Base-by-base conservation (phyloP, 306 rosid genomes). In the Medicago ruthenica region DNA sequence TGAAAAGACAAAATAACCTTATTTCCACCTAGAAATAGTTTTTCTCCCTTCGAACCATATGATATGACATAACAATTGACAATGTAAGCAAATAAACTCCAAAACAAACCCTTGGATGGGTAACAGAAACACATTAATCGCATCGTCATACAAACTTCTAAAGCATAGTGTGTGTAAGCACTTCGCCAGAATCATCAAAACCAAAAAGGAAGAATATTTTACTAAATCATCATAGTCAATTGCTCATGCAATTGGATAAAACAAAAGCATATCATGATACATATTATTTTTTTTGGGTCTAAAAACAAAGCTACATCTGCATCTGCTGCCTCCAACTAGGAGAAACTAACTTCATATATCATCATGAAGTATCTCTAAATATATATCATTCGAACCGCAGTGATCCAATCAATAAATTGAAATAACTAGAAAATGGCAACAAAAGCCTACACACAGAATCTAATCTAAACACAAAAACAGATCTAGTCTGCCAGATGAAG, bases 391-490 rank as follows among this genome's bases (percentile, higher is more conserved):
- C 40, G 42, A 16, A 42, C 31, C 17, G 5, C 59, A 14, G 34
- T 6, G 37, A 34, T 27, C 31, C 1, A 27, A 27, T 27, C 47
- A 81, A 78, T 81, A 78, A 62, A 81, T 61, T 9, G 3, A 37
- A 71, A 71, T 45, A 20, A 48, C 14, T 44, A 68, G 22, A 67
- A n/a, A 69, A 69, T 74, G 18, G 66, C 16, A 37, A 77, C 42
- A 36, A 67, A 72, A 44, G 39, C 70, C 79, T 82, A 78, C 13
- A 11, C 61, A 57, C 68, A 48, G 47, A 78, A 50, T 78, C 86
- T 81, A 75, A 75, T 50, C 55, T 37, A 16, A 73, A 71, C 37
- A 45, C 82, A 62, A 75, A 34, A 64, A 62, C 39, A 78, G 73
- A 74, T 71, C 18, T 51, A 65, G 73, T 67, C 15, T 8, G n/a